phyloP scores from a whole-genome alignment of 768 basidiomycete species.

The Lentinula edodes region DNA sequence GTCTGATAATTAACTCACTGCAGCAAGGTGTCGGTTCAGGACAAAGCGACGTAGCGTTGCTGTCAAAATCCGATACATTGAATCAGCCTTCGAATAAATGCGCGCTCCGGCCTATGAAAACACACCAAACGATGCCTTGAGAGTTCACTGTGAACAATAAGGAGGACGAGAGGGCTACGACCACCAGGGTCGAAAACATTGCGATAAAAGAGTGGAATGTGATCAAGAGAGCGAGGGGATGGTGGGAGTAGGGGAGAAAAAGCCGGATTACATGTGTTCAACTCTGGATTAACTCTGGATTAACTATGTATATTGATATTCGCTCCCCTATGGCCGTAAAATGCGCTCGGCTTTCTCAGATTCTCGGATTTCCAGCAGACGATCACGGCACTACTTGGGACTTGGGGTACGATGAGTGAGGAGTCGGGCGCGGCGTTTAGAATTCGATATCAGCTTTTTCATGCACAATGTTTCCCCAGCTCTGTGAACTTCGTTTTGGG shows the following conservation, averaged over 20 bases:
- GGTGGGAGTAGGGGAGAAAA: not conserved
- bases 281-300: no score
- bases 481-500: no score
- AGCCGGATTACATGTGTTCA: not conserved
- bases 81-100: no score
- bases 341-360: not conserved
- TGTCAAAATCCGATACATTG: constrained; percentile 10
- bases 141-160: not conserved
- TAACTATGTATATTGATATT: no score
- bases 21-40: constrained; percentile 44
- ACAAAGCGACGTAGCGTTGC: constrained; percentile 40
- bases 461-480: no score
- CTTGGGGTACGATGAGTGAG: no score
- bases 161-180: constrained; percentile 1
- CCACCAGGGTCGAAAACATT: constrained; percentile 7
- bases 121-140: constrained; percentile 10
- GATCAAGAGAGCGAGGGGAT: not conserved
- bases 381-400: no score
- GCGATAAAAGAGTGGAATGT: not conserved
- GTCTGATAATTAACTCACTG: constrained; percentile 28
- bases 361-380: no score
- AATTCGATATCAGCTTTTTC: no score
- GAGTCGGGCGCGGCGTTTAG: no score
- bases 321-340: not conserved
- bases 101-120: not conserved